Conservation (phyloP, 345 rosid species). For the Gossypium sturtianum region DNA sequence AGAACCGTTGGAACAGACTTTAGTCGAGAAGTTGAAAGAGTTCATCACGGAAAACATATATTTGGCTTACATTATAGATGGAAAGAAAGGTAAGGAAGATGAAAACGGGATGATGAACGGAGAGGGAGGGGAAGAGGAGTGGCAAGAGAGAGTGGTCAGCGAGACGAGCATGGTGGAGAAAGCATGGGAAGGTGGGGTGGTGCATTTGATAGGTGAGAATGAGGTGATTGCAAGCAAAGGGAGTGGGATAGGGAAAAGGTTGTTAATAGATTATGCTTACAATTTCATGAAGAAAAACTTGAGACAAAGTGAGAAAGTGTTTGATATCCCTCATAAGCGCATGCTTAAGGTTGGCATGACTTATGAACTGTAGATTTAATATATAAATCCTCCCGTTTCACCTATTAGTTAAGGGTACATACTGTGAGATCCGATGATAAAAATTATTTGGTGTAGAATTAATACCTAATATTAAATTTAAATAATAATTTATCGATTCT, state of each 20-base stretch:
- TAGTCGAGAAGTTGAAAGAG: conserved; percentile 28
- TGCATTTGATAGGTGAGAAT: conserved; percentile 47
- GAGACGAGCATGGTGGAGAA: conserved; percentile 31
- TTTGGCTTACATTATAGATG: not conserved
- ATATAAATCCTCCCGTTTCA: no score
- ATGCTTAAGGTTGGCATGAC: conserved; percentile 60
- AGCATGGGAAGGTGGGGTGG: conserved; percentile 36
- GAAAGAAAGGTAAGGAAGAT: not conserved
- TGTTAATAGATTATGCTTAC: conserved; percentile 34
- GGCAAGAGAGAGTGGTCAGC: conserved; percentile 8
- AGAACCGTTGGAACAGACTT: conserved; percentile 23
- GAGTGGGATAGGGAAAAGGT: conserved; percentile 27
- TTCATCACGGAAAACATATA: conserved; percentile 25
- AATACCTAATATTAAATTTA: no score
- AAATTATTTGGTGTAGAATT: no score
- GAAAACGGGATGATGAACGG: not conserved
- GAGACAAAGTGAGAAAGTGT: conserved; percentile 35
- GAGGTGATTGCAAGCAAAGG: conserved; percentile 38
- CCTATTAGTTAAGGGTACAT: no score
- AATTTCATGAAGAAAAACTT: conserved; percentile 42
- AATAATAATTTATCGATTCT: no score
- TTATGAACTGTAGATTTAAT: conserved; percentile 30
- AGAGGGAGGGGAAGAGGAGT: not conserved
- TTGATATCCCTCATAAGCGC: conserved; percentile 38
- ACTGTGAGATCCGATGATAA: no score